A percentile compares a stretch with the other conserved stretches of the same genome.
Conservation (phyloP, 2,329 filamentous ascomycete genomes). For the Aspergillus ibericus region DNA sequence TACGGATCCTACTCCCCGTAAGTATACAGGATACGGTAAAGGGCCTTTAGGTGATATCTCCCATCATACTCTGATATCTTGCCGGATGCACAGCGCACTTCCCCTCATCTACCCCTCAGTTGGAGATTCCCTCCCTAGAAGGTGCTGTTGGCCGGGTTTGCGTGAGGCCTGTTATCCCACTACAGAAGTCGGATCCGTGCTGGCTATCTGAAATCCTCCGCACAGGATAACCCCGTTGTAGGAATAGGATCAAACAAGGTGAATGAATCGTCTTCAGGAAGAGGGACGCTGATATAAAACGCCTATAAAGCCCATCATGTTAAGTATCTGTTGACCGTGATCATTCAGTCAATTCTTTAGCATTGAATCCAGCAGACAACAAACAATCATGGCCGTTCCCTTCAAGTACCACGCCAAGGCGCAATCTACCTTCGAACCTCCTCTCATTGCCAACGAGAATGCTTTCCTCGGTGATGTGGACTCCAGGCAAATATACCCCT, state of each 20-base stretch:
- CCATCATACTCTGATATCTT: not conserved
- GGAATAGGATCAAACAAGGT: not conserved
- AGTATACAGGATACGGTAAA: not conserved
- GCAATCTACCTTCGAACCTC: conserved; percentile 62
- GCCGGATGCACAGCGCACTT: not conserved
- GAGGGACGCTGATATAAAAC: not conserved
- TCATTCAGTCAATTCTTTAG: too few relatives aligned
- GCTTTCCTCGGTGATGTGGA: conserved; percentile 65
- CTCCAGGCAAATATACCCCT: conserved; percentile 45
- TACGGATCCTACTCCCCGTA: not conserved
- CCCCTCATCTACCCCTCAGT: conserved; percentile 9
- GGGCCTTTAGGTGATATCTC: not conserved
- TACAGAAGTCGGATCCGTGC: conserved; percentile 19
- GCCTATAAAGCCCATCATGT: not conserved
- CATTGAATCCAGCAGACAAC: not conserved
- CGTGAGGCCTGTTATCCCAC: conserved; percentile 9
- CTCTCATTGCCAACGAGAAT: conserved; percentile 67
- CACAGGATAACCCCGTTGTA: not conserved
- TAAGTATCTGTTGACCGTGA: not conserved
- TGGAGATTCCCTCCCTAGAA: not conserved
- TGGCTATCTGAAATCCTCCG: not conserved
- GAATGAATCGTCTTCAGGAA: not conserved
- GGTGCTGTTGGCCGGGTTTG: not conserved
- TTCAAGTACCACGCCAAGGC: conserved; percentile 59
- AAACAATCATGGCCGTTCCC: conserved; percentile 35